Conservation (phyloP, 2,329 filamentous ascomycete species). For the Talaromyces funiculosus region DNA sequence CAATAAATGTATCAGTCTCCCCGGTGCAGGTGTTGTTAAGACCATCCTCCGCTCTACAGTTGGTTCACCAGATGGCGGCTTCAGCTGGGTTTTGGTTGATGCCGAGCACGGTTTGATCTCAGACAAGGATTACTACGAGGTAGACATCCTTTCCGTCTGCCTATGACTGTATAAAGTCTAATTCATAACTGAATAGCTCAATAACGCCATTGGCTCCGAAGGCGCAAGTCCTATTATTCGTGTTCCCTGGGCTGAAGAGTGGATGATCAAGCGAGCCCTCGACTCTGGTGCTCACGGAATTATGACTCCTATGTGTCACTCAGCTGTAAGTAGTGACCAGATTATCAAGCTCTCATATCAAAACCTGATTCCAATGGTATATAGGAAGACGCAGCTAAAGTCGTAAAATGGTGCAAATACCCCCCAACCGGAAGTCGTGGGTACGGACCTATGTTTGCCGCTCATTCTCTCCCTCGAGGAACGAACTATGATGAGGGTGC, state of each 20-base stretch:
- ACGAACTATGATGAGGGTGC: slow-evolving; percentile 51
- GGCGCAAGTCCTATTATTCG: slow-evolving; percentile 42
- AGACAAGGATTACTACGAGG: slow-evolving; percentile 14
- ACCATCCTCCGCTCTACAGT: slow-evolving; percentile 11
- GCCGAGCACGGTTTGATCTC: slow-evolving; percentile 14
- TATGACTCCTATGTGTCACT: slow-evolving; percentile 35
- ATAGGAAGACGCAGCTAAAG: slow-evolving; percentile 46
- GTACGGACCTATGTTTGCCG: slow-evolving; percentile 52
- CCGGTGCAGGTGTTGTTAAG: slow-evolving; percentile 10
- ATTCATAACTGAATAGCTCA: slow-evolving; percentile 54
- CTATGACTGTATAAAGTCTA: not conserved
- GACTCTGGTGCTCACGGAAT: slow-evolving; percentile 57
- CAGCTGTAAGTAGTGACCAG: slow-evolving; percentile 25
- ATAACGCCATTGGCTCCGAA: slow-evolving; percentile 41
- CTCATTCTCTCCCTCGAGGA: slow-evolving; percentile 35
- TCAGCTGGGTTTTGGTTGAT: slow-evolving; percentile 13
- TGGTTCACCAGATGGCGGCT: slow-evolving; percentile 4
- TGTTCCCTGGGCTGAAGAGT: slow-evolving; percentile 37
- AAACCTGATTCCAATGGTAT: slow-evolving; percentile 24
- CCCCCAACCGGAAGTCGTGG: slow-evolving; percentile 51
- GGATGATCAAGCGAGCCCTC: slow-evolving; percentile 46
- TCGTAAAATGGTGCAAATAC: slow-evolving; percentile 52
- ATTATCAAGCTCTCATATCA: slow-evolving; percentile 41
- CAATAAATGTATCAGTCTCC: not conserved
- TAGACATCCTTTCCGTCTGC: not conserved